Evolutionary conservation across 2,329 filamentous ascomycete species (phyloP).

Genomic region (Orbilia quercus): DNA sequence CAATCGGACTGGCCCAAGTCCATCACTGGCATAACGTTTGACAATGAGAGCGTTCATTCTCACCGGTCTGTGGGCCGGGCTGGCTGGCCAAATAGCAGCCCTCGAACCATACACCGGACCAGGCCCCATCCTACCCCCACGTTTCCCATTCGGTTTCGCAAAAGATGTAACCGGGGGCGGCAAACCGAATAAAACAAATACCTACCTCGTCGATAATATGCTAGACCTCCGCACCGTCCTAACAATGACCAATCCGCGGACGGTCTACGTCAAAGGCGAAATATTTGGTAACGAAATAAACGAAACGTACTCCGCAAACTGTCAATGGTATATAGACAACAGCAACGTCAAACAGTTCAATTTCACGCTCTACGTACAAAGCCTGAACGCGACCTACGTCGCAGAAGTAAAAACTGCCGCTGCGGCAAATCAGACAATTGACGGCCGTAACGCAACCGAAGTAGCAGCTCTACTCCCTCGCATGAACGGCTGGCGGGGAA

Average conservation of each 20-base stretch:
- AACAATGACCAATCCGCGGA: slow-evolving; percentile 42
- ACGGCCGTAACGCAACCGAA: slow-evolving; percentile 53
- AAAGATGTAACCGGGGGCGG: slow-evolving; percentile 50
- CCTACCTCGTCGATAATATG: slow-evolving; percentile 56
- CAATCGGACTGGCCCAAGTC: neutral
- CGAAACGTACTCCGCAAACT: slow-evolving; percentile 43
- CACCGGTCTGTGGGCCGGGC: neutral
- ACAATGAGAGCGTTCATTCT: slow-evolving; percentile 16
- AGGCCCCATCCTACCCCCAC: slow-evolving; percentile 35
- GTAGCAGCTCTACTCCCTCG: slow-evolving; percentile 35
- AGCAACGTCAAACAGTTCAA: slow-evolving; percentile 51
- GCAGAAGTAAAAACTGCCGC: slow-evolving; percentile 44
- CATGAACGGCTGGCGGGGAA: slow-evolving; percentile 56
- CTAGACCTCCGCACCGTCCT: slow-evolving; percentile 50
- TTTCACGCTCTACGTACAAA: slow-evolving; percentile 55
- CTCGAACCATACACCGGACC: slow-evolving; percentile 35
- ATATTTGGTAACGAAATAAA: slow-evolving; percentile 54
- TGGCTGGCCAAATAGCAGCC: slow-evolving; percentile 12
- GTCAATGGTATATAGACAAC: slow-evolving; percentile 57
- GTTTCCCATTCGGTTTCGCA: slow-evolving; percentile 50
- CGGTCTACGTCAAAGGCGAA: slow-evolving; percentile 53
- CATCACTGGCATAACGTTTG: neutral
- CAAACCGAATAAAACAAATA: slow-evolving; percentile 34
- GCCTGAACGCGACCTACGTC: slow-evolving; percentile 53
- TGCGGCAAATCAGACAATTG: slow-evolving; percentile 32